A percentile compares a stretch with the other conserved stretches of the same genome.
phyloP scores from a whole-genome alignment of 2,329 filamentous ascomycete genomes.

The Aspergillus fumigatus region DNA sequence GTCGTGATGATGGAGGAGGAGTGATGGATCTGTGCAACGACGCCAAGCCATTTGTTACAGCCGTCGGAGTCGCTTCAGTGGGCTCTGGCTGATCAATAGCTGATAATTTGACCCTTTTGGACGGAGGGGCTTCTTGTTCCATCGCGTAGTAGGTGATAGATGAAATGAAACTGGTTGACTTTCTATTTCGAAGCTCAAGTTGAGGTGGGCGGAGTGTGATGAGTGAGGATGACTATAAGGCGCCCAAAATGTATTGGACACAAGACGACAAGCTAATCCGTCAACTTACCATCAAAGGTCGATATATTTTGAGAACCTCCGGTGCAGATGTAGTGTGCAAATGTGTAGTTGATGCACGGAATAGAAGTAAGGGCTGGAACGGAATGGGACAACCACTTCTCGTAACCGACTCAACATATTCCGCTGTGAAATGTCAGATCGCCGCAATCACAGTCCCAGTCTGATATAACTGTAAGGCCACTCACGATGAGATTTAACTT shows the following conservation, averaged over 20 bases:
- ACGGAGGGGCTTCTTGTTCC: slow-evolving; percentile 1
- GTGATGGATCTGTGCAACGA: slow-evolving; percentile 30
- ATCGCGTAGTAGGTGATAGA: neutral
- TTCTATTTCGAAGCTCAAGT: neutral
- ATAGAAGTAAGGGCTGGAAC: neutral
- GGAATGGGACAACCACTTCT: neutral
- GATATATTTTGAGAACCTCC: neutral
- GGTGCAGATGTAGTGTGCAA: neutral
- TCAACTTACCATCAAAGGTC: neutral
- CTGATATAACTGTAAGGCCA: neutral
- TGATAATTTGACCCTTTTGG: slow-evolving; percentile 12
- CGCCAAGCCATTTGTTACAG: slow-evolving; percentile 8
- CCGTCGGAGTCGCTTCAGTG: neutral
- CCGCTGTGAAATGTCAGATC: neutral
- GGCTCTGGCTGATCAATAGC: neutral
- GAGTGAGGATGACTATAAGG: neutral
- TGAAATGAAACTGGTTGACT: neutral
- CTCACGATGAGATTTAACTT: neutral
- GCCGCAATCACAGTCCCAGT: neutral
- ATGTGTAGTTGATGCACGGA: neutral
- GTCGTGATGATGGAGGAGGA: slow-evolving; percentile 20
- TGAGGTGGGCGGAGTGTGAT: neutral
- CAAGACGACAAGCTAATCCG: neutral
- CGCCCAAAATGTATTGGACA: neutral
- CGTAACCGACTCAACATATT: neutral